These are phyloP conservation scores for Parachlorella kessleri DNA, from an alignment of 139 green algal species.

Conservation along the genomic window DNA sequence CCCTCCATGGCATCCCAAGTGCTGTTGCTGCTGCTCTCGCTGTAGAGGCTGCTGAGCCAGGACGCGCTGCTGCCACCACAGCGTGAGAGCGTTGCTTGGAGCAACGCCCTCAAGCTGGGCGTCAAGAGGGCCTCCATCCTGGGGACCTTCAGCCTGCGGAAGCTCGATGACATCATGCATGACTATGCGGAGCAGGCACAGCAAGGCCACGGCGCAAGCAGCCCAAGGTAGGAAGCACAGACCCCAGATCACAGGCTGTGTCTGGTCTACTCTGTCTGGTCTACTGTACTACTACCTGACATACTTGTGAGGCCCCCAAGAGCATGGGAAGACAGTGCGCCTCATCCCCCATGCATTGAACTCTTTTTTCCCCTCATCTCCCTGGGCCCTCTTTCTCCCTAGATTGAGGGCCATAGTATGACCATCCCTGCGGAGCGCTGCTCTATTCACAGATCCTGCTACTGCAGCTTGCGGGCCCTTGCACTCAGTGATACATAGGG, in stretches of 20 bases:
- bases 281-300: not conserved
- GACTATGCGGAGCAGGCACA: not conserved
- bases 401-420: too few species aligned
- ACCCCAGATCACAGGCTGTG: not conserved
- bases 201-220: not conserved
- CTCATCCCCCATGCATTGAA: not conserved
- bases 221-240: not conserved
- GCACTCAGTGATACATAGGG: not conserved
- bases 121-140: not conserved
- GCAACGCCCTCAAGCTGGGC: constrained; percentile 18
- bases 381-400: too few species aligned
- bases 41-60: not conserved
- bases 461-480: too few species aligned
- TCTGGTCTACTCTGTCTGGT: not conserved
- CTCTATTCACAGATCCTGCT: too few species aligned
- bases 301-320: not conserved
- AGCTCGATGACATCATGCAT: not conserved
- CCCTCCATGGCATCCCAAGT: too few species aligned
- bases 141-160: not conserved
- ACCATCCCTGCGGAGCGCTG: too few species aligned
- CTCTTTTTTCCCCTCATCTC: too few species aligned
- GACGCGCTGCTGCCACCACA: too few species aligned
- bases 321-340: not conserved
- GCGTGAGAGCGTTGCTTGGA: not conserved
- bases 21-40: not conserved